Evolutionary conservation across 192 early-diverging fungal genomes (phyloP), one percentile per base, ranked within the genome.

Genomic region (Haplosporangium gracile): DNA sequence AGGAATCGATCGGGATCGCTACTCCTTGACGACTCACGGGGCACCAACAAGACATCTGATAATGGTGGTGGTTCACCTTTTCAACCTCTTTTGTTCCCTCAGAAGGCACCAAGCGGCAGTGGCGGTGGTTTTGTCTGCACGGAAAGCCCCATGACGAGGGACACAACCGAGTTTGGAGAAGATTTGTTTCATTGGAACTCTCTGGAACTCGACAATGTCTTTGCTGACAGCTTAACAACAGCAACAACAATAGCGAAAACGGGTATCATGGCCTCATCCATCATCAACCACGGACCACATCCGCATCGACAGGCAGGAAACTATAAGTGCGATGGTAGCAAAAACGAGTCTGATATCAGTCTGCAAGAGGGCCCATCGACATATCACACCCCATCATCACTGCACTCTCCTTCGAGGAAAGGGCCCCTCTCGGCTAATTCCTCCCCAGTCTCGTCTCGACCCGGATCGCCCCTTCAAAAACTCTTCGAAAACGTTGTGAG

Each of bases 391-490:
- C 74, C 40, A 8, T 22, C 36, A 55, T n/a, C 24, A 26, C 4
- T 43, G 11, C 32, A 11, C 10, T 70, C 82, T 9, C 72, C 80
- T 2, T n/a, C 29, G 51, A 51, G 51, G 20, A 82, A 72, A 55
- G 76, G 76, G 26, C 82, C 82, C 26, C 82, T 78, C 65, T 83
- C 77, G 20, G 63, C 77, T 5, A 36, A 63, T n/a, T 60, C 82
- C 13, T 73, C 82, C 7, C 77, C 20, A 34, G 16, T 1, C 26
- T 75, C 82, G 5, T 60, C 76, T 36, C 40, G 34, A 13, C 5
- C 9, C 24, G 70, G 77, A 6, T 53, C 70, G 5, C 77, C 77
- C 2, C 38, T 78, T 5, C 45, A 39, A 32, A 69, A 78, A 45
- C 53, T 63, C 18, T 45, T 57, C 57, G 36, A 36, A 2, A 63